Base-by-base conservation (phyloP, 2,329 filamentous ascomycete species). In the Cercospora sp. region DNA sequence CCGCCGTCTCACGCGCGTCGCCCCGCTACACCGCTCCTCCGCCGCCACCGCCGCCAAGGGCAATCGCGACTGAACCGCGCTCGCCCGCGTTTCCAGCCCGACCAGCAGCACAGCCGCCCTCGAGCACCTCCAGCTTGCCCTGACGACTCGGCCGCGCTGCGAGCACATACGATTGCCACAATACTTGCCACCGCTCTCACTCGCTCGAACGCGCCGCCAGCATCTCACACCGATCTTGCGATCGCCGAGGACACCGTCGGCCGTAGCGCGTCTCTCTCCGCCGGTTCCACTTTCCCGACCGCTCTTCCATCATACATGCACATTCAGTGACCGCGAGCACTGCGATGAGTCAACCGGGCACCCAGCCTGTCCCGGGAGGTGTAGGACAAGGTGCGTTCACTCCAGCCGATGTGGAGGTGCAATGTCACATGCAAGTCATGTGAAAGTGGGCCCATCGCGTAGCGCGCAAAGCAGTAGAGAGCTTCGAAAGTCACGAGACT, bases 291-390 rank as follows among this genome's bases (percentile, higher is more conserved):
- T 36, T 16, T 58, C 9, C 63, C 63, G 23, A 51, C 62, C 59
- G 59, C 63, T 67, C 31, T 57, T 30, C 63, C 28, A 39, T 55
- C 61, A 67, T 68, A 67, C 60, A 72, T 72, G 70, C 67, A 63
- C 68, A 55, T 65, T 51, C 58, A 60, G 64, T 64, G 67, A 68
- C 73, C 45, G 65, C 53, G 65, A 69, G 65, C 67, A 58, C 63
- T 45, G 64, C 70, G 69, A 76, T 76, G 74, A 74, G 73, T 74
- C 72, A 73, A 67, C 64, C 72, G 68, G 73, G 69, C 68, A 63
- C 61, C 36, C 71, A 71, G 73, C 73, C 74, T 67, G 62, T 67
- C 58, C 48, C 67, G 59, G 72, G 69, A 69, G 74, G 63, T 63
- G 66, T 64, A 65, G 70, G 58, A 66, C 66, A 72, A 74, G 73